A percentile compares a stretch with the other conserved stretches of the same genome.
These are phyloP conservation scores for Bryopsis sp. DNA, from an alignment of 139 green algal genomes.

Conservation along the genomic window DNA sequence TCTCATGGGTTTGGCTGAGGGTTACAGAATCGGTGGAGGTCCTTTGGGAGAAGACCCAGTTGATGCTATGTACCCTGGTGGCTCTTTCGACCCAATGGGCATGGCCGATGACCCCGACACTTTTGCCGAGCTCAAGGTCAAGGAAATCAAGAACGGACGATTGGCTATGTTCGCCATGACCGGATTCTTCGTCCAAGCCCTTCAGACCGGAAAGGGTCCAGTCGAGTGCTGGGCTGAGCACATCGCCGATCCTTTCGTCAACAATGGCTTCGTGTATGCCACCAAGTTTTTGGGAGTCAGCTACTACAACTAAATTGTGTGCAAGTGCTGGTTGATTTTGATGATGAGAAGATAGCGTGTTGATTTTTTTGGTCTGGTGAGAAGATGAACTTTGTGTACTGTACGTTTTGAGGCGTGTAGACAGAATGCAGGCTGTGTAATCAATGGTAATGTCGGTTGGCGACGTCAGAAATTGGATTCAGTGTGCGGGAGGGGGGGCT, in stretches of 20 bases:
- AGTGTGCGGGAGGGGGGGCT: no score
- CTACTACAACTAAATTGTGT: no score
- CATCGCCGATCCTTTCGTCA: constrained; percentile 25
- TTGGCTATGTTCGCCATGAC: constrained; percentile 69
- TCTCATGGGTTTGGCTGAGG: constrained; percentile 72
- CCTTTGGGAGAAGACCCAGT: constrained; percentile 67
- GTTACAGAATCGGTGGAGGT: constrained; percentile 77
- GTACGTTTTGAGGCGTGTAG: no score
- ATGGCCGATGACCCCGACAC: constrained; percentile 88
- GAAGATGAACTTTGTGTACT: no score
- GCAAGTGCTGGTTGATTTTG: no score
- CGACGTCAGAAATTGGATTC: no score
- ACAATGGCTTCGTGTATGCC: constrained; percentile 49
- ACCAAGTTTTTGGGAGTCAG: constrained; percentile 33
- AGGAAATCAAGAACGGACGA: constrained; percentile 89
- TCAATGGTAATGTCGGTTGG: no score
- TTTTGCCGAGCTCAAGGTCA: constrained; percentile 75
- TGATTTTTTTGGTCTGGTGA: no score
- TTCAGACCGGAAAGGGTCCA: constrained; percentile 62
- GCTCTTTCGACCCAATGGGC: constrained; percentile 88
- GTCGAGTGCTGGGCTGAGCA: constrained; percentile 29
- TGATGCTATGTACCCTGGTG: constrained; percentile 84
- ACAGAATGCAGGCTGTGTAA: no score
- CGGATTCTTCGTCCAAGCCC: constrained; percentile 38
- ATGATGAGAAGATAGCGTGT: no score